phyloP scores from a whole-genome alignment of 805 yeast species.

The Debaryomyces prosopidis region DNA sequence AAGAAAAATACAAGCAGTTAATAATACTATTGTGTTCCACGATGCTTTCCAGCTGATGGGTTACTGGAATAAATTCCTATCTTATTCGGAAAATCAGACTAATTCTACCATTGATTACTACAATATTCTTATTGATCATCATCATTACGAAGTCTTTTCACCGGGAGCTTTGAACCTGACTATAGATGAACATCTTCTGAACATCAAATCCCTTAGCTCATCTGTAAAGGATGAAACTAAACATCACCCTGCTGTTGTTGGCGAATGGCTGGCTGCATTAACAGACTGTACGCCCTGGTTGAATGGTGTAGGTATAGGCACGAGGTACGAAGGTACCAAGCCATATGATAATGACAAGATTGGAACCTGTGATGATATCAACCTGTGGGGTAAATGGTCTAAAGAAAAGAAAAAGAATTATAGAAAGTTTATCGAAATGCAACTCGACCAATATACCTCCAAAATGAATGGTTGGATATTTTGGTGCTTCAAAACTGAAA shows the following conservation, averaged over 20 bases:
- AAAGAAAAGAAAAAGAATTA: slow-evolving; percentile 41
- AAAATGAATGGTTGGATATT: slow-evolving; percentile 60
- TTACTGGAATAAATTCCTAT: slow-evolving; percentile 53
- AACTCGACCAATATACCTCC: slow-evolving; percentile 51
- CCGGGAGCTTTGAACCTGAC: slow-evolving; percentile 22
- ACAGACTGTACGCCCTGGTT: slow-evolving; percentile 73
- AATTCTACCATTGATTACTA: slow-evolving; percentile 23
- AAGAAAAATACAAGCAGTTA: slow-evolving; percentile 25
- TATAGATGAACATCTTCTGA: slow-evolving; percentile 31
- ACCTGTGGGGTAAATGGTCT: slow-evolving; percentile 44
- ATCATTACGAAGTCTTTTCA: slow-evolving; percentile 39
- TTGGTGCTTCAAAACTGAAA: slow-evolving; percentile 72
- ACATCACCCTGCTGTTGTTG: slow-evolving; percentile 53
- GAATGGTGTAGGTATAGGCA: slow-evolving; percentile 68
- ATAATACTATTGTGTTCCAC: slow-evolving; percentile 54
- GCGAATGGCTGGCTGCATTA: slow-evolving; percentile 72
- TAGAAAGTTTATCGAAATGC: slow-evolving; percentile 60
- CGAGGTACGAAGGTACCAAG: slow-evolving; percentile 53
- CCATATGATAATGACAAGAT: slow-evolving; percentile 30
- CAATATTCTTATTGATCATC: slow-evolving; percentile 42
- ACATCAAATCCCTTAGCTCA: slow-evolving; percentile 30
- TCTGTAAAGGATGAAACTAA: slow-evolving; percentile 37
- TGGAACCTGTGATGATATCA: slow-evolving; percentile 46
- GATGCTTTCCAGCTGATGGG: slow-evolving; percentile 63
- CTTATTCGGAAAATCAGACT: slow-evolving; percentile 9